phyloP scores from a whole-genome alignment of 805 yeast species.

The Lachancea thermotolerans region DNA sequence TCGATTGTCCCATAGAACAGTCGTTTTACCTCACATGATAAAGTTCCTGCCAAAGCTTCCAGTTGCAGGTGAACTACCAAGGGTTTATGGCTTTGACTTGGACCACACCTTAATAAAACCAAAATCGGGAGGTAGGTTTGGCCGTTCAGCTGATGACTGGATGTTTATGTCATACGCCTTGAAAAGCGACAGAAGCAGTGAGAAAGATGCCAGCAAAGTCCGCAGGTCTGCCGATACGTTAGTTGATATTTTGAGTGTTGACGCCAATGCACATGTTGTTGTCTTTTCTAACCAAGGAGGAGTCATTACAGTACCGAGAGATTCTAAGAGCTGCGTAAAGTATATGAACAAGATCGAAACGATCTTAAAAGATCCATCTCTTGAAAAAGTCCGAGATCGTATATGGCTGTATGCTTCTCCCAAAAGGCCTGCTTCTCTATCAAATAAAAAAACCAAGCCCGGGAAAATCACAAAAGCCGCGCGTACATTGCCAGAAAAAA shows the following conservation, averaged over 20 bases:
- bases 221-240: neutral
- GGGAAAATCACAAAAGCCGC: neutral
- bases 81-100: conserved; percentile 71
- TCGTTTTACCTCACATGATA: conserved; percentile 39
- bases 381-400: conserved; percentile 21
- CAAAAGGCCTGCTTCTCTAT: conserved; percentile 38
- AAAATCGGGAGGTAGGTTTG: conserved; percentile 48
- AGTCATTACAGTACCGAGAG: conserved; percentile 23
- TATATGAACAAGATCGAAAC: conserved; percentile 38
- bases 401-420: conserved; percentile 60
- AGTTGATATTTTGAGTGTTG: neutral
- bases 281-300: conserved; percentile 87
- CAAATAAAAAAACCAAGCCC: conserved; percentile 3
- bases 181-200: neutral
- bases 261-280: conserved; percentile 40
- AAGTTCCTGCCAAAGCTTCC: conserved; percentile 33
- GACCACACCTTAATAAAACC: conserved; percentile 65
- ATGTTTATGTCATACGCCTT: conserved; percentile 42
- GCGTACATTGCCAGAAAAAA: neutral
- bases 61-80: neutral
- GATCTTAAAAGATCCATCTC: conserved; percentile 28
- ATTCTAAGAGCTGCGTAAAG: conserved; percentile 29
- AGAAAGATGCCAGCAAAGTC: no score
- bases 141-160: conserved; percentile 69
- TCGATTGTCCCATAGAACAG: conserved; percentile 29